These are phyloP conservation scores for Pythium biforme DNA, from an alignment of 352 stramenopile species.

Conservation along the genomic window DNA sequence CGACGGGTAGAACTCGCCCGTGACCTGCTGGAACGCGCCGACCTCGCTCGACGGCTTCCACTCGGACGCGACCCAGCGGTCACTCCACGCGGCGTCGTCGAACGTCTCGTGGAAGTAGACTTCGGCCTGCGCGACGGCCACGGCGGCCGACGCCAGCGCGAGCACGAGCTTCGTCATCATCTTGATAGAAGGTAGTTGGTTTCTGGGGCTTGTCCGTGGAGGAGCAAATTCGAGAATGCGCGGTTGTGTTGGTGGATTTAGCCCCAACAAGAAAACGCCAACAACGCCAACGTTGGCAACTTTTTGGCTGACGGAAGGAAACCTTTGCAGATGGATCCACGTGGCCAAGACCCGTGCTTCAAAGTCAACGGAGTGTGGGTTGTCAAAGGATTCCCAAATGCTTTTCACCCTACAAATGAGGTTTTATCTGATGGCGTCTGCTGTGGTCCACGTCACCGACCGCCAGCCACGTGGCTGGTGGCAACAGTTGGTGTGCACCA, in stretches of 20 bases:
- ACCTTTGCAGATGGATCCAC: conserved; percentile 12
- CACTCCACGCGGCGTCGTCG: conserved; percentile 80
- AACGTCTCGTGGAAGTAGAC: conserved; percentile 95
- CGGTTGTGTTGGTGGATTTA: not conserved
- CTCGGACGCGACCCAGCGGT: conserved; percentile 86
- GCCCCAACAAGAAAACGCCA: not conserved
- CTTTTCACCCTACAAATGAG: conserved; percentile 14
- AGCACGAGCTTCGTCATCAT: conserved; percentile 72
- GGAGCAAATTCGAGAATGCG: conserved; percentile 31
- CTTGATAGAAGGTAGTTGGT: conserved; percentile 5
- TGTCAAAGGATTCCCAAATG: not conserved
- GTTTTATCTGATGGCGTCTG: conserved; percentile 5
- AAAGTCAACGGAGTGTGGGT: not conserved
- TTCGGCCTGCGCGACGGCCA: conserved; percentile 58
- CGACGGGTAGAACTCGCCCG: conserved; percentile 92
- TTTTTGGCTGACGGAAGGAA: conserved; percentile 1
- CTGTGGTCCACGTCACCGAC: conserved; percentile 17
- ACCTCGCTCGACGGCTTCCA: conserved; percentile 95
- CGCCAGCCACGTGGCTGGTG: conserved; percentile 20
- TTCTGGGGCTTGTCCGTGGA: not conserved
- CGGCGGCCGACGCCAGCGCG: conserved; percentile 44
- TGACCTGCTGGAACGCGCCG: conserved; percentile 93
- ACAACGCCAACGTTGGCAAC: conserved; percentile 15
- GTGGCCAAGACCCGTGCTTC: conserved; percentile 13
- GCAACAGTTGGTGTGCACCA: conserved; percentile 14